Evolutionary conservation across 345 rosid species (phyloP), one percentile per base, ranked within the genome.

Genomic region (Eucalyptus sp.): DNA sequence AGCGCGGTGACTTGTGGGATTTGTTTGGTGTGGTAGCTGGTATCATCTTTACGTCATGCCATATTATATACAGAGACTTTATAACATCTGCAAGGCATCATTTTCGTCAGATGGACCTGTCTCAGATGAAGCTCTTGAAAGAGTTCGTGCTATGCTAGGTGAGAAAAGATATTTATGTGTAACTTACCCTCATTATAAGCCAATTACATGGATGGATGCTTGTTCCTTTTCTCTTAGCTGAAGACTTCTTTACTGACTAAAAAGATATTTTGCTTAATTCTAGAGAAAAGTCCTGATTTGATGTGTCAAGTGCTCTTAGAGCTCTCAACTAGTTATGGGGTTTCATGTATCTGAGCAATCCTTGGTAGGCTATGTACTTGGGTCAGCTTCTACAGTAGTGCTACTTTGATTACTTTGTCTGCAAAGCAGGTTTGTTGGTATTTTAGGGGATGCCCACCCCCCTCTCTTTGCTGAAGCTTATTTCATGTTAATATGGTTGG

Each of bases 51-150:
- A 68, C 92, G 92, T 51, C 93, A 96, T 96, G 98, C 98, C 98
- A 76, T 96, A 93, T 89, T 95, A 91, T 90, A 93, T 95, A 90
- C 99, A 98, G 93, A 95, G 97, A 89, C 96, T 98, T 86, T 98
- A 98, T 91, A 94, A 94, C 89, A 91, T 95, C 90, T 98, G 99
- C 96, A 95, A 62, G 88, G 92, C 95, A 12, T 94, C 99, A 0
- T 95, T 98, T 93, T 93, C 99, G 5, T 91, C 96, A 20, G 92
- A 92, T 89, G 98, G 99, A 51, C 99, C 98, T 5, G 91, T 92
- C 52, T 92, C 99, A 8, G 97, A 98, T 13, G 99, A 98, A 91
- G 96, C 94, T 90, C 92, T 98, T 27, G 98, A 96, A 89, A 96
- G 81, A 90, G 96, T 94, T 88, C 97, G 97, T 60, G 89, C 91